phyloP scores from a whole-genome alignment of 148 eudicot species.

The Mesembryanthemum crystallinum region DNA sequence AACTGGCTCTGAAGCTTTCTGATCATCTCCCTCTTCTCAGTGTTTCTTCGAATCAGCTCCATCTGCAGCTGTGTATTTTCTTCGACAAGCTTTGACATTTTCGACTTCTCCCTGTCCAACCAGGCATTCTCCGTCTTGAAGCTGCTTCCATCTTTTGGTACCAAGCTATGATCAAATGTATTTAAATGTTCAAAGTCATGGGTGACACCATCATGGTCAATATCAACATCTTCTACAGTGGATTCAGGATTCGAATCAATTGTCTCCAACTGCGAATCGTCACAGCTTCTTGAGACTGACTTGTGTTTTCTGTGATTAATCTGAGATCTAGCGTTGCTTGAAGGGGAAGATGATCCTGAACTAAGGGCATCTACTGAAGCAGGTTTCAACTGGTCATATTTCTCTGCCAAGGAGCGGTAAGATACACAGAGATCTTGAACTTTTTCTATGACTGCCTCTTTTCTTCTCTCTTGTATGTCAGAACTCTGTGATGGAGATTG shows the following conservation, averaged over 20 bases:
- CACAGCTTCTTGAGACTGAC: constrained; percentile 10
- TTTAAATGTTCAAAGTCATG: not conserved
- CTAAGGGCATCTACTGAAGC: not conserved
- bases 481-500: not conserved
- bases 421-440: constrained; percentile 26
- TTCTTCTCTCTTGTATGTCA: constrained; percentile 4
- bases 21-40: constrained; percentile 35
- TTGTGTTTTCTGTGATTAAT: not conserved
- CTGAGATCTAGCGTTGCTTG: not conserved
- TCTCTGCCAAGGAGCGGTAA: constrained; percentile 21
- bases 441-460: constrained; percentile 7
- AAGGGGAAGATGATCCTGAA: constrained; percentile 2
- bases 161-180: not conserved
- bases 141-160: not conserved
- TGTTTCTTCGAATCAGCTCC: constrained; percentile 31
- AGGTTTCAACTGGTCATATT: constrained; percentile 17
- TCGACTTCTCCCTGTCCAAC: constrained; percentile 7
- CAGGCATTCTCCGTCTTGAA: constrained; percentile 1
- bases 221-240: constrained; percentile 23
- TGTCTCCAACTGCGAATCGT: constrained; percentile 19
- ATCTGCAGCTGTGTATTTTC: constrained; percentile 24
- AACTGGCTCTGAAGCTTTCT: constrained; percentile 24
- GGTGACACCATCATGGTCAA: constrained; percentile 5
- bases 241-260: constrained; percentile 25
- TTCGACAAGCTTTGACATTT: constrained; percentile 21